Conservation (phyloP, 768 basidiomycete genomes). For the Suillus plorans region DNA sequence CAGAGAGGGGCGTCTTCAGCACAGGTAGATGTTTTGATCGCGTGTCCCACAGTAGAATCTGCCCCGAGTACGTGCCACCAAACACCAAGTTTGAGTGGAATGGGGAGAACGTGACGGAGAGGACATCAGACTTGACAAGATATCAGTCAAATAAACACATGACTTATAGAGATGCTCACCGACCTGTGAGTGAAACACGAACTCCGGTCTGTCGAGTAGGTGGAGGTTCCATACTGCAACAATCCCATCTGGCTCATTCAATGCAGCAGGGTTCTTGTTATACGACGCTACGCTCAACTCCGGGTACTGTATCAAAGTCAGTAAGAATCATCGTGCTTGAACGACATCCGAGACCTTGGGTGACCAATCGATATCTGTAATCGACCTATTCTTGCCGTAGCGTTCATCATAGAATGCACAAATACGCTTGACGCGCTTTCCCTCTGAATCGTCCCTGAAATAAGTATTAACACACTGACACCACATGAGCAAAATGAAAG, state of each 20-base stretch:
- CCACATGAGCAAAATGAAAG: background rate
- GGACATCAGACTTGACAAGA: constrained; percentile 81
- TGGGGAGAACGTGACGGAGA: constrained; percentile 95
- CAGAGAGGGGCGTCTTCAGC: constrained; percentile 93
- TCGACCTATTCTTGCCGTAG: constrained; percentile 89
- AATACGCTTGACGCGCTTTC: constrained; percentile 86
- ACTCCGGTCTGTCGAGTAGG: constrained; percentile 92
- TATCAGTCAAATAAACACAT: background rate
- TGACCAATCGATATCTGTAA: constrained; percentile 98
- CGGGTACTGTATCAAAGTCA: constrained; percentile 65
- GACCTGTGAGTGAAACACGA: constrained; percentile 97
- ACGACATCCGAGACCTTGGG: constrained; percentile 63
- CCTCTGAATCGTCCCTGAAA: constrained; percentile 84
- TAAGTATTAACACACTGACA: constrained; percentile 6
- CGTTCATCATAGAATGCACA: constrained; percentile 93
- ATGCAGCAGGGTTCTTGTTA: constrained; percentile 92
- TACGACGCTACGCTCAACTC: constrained; percentile 95
- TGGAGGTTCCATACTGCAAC: constrained; percentile 98
- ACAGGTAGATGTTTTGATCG: constrained; percentile 95
- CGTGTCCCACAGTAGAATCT: constrained; percentile 98
- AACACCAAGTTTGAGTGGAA: constrained; percentile 98
- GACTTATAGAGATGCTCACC: constrained; percentile 22
- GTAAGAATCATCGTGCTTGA: background rate
- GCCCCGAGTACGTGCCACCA: constrained; percentile 99
- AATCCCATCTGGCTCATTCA: constrained; percentile 96